A percentile compares a stretch with the other conserved stretches of the same genome.
Evolutionary conservation across 495 filamentous ascomycete species (phyloP).

Genomic region (Opeltia flavorubescens): DNA sequence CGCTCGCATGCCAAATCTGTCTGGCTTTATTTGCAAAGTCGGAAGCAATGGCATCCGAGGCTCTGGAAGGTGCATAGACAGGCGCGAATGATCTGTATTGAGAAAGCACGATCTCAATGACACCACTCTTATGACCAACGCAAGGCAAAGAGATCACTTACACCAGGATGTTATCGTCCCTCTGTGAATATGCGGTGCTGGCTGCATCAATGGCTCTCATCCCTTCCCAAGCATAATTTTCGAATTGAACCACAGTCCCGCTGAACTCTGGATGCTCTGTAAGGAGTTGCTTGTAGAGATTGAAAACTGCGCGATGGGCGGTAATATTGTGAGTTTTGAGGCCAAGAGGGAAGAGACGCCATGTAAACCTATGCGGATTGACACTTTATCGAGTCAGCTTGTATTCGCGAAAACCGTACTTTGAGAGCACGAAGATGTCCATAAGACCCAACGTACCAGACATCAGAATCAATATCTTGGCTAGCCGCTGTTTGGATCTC

Average conservation of each 20-base stretch:
- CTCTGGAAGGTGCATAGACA: conserved; percentile 10
- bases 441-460: background rate
- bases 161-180: conserved; percentile 17
- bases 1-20: conserved; percentile 11
- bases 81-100: conserved; percentile 6
- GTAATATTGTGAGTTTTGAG: conserved; percentile 12
- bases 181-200: conserved; percentile 25
- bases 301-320: conserved; percentile 11
- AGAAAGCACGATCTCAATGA: background rate
- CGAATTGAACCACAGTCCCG: conserved; percentile 21
- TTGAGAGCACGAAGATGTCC: no score
- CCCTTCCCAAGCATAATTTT: conserved; percentile 26
- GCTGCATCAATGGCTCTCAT: conserved; percentile 16
- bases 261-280: conserved; percentile 10
- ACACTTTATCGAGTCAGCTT: background rate
- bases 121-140: background rate
- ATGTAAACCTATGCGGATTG: conserved; percentile 4
- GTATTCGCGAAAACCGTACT: no score
- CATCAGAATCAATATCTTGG: background rate
- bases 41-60: conserved; percentile 12
- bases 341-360: conserved; percentile 14
- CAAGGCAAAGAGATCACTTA: background rate
- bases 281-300: conserved; percentile 8
- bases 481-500: background rate
- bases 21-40: conserved; percentile 15